Evolutionary conservation across 306 rosid species (phyloP).

Genomic region (Trifolium pratense): DNA sequence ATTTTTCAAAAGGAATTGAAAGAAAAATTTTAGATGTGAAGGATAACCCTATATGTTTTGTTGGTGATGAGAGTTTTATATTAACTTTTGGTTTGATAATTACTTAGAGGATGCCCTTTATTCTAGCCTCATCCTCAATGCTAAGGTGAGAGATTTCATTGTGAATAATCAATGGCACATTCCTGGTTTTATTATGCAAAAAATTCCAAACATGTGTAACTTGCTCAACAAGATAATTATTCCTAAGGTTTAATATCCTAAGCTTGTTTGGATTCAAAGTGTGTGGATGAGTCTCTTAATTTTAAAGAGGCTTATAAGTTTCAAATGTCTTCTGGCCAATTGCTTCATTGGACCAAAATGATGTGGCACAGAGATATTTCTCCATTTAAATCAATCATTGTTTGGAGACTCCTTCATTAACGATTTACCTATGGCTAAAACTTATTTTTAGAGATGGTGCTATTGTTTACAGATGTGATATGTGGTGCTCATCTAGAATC

Average conservation of each 20-base stretch:
- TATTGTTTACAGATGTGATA: not conserved
- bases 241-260: not conserved
- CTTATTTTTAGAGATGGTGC: no score
- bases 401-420: not conserved
- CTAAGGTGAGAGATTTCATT: no score
- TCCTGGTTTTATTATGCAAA: no score
- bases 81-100: no score
- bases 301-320: not conserved
- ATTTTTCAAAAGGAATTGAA: no score
- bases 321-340: not conserved
- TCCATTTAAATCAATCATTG: not conserved
- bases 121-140: no score
- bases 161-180: not conserved
- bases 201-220: no score
- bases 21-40: no score
- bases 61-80: not conserved
- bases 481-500: not conserved
- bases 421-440: not conserved
- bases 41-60: not conserved
- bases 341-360: not conserved
- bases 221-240: not conserved
- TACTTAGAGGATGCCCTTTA: no score
- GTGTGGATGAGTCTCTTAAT: not conserved
- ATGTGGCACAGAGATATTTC: not conserved
- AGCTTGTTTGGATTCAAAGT: not conserved